Percentiles rank a stretch among this genome's conserved stretches.
phyloP scores from a whole-genome alignment of 441 rosid genomes.

The Pelargonium fulgidum region DNA sequence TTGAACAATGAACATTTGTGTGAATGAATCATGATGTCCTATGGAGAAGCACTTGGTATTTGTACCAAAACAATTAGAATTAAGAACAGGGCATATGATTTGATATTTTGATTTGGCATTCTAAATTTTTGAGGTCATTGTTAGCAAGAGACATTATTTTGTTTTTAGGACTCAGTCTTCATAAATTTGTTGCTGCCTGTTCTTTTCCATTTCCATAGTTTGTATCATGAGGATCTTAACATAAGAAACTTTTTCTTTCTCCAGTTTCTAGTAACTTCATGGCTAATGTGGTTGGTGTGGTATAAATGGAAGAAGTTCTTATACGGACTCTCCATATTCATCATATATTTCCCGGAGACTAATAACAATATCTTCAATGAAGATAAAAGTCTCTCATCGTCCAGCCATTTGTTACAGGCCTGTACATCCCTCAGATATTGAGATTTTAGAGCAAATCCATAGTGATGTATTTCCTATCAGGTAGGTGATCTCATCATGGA shows the following conservation, averaged over 20 bases:
- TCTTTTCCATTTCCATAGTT: not conserved
- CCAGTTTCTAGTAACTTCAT: constrained; percentile 24
- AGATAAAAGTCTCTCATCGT: constrained; percentile 35
- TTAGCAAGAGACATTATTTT: no score
- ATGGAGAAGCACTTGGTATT: no score
- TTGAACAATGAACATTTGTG: no score
- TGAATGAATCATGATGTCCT: no score
- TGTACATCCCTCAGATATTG: constrained; percentile 68
- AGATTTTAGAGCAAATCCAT: constrained; percentile 70
- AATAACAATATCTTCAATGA: constrained; percentile 42
- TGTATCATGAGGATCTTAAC: not conserved
- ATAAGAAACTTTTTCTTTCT: not conserved
- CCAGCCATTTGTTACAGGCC: constrained; percentile 69
- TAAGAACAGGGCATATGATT: not conserved
- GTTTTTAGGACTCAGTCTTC: no score
- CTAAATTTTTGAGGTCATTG: not conserved
- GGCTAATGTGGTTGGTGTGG: constrained; percentile 31
- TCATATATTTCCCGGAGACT: constrained; percentile 44
- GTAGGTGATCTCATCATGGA: constrained; percentile 27
- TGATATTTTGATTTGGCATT: not conserved
- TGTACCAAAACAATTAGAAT: no score
- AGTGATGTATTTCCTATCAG: constrained; percentile 79
- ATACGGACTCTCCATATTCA: constrained; percentile 28
- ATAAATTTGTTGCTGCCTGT: not conserved
- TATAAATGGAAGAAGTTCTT: constrained; percentile 40